Evolutionary conservation across 345 rosid species (phyloP), one percentile per base, ranked within the genome.

Genomic region (Arabis alpina): DNA sequence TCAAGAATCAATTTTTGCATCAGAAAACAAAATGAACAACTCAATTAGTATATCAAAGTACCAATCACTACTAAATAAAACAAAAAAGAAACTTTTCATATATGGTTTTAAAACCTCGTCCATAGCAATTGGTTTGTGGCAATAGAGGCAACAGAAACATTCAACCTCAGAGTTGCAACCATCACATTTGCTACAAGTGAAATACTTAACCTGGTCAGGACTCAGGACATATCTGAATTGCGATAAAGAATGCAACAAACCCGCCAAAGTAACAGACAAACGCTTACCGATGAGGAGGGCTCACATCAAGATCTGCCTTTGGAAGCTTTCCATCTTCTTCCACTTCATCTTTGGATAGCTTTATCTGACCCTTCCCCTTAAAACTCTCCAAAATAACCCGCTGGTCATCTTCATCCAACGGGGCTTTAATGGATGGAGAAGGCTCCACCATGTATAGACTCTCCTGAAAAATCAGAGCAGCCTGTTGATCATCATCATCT

Each of bases 131-230:
- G 84, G 86, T 28, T 64, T 47, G 32, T 84, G 66, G 10, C 98
- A 93, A 65, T 86, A 76, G 47, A 6, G 81, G 69, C 98, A 93
- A 2, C 83, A 41, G 70, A 86, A 82, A 84, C 96, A 91, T n/a
- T 74, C 88, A 14, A 93, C 68, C 14, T 58, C 86, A 12, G 62
- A 71, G 61, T 80, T 60, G 82, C 98, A 93, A 32, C 91, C 86
- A 43, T 82, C 80, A 65, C 97, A 91, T 66, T 79, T 6, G 76
- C 98, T 92, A 61, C 78, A 75, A 44, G 39, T 28, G 45, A 47
- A 51, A 61, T 24, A 44, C 47, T 36, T 36, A 25, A 41, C 5
- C 56, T 44, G 24, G 56, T 44, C 32, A 59, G 32, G 13, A 60
- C 13, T 44, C 32, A 59, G 32, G 13, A 60, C 13, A 66, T 36